phyloP scores from a whole-genome alignment of 202 grass and related monocot species.

The Musa balbisiana region DNA sequence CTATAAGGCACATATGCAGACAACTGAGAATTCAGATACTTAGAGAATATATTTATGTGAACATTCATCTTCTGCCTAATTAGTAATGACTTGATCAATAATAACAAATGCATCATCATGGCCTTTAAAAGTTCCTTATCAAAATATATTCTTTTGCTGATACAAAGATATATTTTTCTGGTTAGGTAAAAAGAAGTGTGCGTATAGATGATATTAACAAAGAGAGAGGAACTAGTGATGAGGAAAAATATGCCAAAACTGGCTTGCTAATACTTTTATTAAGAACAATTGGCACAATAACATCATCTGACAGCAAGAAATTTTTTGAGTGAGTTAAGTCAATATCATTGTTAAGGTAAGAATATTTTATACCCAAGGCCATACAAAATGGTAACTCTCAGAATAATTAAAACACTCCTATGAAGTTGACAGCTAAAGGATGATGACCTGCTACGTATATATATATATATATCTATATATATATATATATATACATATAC shows the following conservation, averaged over 20 bases:
- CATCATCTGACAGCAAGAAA: background rate
- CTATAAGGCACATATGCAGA: background rate
- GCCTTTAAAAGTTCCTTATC: too few species aligned
- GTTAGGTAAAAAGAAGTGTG: background rate
- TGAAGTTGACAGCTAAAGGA: constrained; percentile 34
- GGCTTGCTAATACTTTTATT: background rate
- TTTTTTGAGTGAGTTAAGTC: background rate
- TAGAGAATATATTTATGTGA: background rate
- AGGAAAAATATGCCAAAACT: background rate
- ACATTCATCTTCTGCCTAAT: background rate
- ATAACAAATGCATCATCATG: too few species aligned
- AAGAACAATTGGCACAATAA: background rate
- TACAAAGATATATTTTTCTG: background rate
- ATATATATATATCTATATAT: too few species aligned
- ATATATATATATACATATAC: too few species aligned
- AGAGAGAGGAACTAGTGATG: too few species aligned
- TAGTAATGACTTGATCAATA: background rate
- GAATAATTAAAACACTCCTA: constrained; percentile 32
- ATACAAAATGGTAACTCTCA: constrained; percentile 29
- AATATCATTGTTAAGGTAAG: background rate
- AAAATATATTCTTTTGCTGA: too few species aligned
- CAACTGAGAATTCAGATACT: background rate
- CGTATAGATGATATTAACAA: background rate
- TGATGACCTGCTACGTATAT: constrained; percentile 70
- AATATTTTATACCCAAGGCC: background rate